Base-by-base conservation (phyloP, 1,284 basidiomycete genomes). In the Agaricales sp. region DNA sequence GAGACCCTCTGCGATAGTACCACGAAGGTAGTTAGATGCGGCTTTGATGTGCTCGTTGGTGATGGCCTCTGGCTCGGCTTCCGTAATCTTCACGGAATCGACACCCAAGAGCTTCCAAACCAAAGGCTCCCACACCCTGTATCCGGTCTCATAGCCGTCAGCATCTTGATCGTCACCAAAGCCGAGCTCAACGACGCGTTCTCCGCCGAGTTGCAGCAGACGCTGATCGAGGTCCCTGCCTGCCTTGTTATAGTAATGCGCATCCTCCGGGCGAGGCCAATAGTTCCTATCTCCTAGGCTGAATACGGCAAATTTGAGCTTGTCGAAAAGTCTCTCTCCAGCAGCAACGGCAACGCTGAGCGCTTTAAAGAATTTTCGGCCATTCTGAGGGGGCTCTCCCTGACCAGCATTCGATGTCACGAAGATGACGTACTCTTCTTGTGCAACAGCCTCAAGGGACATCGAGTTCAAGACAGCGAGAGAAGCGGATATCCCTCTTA, bases 31-130 rank as follows among this genome's bases (percentile, higher is more conserved):
- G 57, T 87, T 83, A 52, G 88, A 92, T 8, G 96, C 94, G 51
- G 93, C 95, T 73, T 99, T 99, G 78, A 99, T 98, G 69, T 99
- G 93, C 71, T 99, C 95, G 73, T 99, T 98, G 53, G 94, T 98
- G 68, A 99, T 95, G 1, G 91, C 82, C 63, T 98, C 94, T 1
- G 94, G 93, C 65, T 98, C 93, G 16, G 84, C 87, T 69, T 99
- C 96, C 35, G 73, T 80, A 24, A 98, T 82, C 64, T 96, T 89
- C 50, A 99, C 73, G 14, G 72, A 74, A 67, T 96, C 95, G 50
- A 99, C 93, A 49, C 95, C 92, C 35, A 99, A 74, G 1, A 85
- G 85, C 69, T 96, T 94, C 96, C 95, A 99, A 37, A 99, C 60
- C 51, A 78, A 70, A 30, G 92, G 84, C 67, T 99, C 95, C 92